Base-by-base conservation (phyloP, 2,329 filamentous ascomycete genomes). In the Colletotrichum sp. region DNA sequence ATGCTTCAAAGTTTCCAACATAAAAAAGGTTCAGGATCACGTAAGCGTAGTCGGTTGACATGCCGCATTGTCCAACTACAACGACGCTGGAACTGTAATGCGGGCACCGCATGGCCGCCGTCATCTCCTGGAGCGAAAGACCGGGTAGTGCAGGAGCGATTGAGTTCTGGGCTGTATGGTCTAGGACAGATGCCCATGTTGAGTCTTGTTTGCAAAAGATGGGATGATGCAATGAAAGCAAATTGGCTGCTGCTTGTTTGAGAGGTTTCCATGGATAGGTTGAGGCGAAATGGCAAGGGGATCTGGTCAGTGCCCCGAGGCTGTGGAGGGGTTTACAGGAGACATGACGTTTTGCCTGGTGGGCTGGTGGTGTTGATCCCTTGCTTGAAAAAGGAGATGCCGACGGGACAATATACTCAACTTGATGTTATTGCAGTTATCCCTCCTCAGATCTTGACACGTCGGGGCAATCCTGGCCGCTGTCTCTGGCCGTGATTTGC, bases 331-430 rank as follows among this genome's bases (percentile, higher is more conserved):
- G 57, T 36, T 10, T 59, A 44, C 32, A 63, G 72, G 69, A 55
- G 69, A 72, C 32, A 78, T 73, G 73, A 76, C 73, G 73, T 73
- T 69, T 13, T 60, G 44, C 32, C 18, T 18, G 21, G 67, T 57
- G 49, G 63, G 44, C 49, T 24, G 64, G 12, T 32, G 73, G 6
- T 32, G 73, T 34, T 64, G 73, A 65, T 76, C 70, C 28, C 26
- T 75, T 30, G 72, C 52, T 75, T 65, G 5, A 26, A 44, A 52
- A 49, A 63, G 8, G 36, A 39, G 26, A 21, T 60, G 28, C 62
- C 68, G 24, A 52, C 62, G 26, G 52, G 68, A 75, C 34, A 49
- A 34, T 57, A 66, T 63, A 67, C 36, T 55, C 30, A 18, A 24
- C 10, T 57, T 30, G 52, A 34, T 66, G 49, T 16, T 71, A 52